Conservation (phyloP, 495 filamentous ascomycete genomes). For the Physcia stellaris region DNA sequence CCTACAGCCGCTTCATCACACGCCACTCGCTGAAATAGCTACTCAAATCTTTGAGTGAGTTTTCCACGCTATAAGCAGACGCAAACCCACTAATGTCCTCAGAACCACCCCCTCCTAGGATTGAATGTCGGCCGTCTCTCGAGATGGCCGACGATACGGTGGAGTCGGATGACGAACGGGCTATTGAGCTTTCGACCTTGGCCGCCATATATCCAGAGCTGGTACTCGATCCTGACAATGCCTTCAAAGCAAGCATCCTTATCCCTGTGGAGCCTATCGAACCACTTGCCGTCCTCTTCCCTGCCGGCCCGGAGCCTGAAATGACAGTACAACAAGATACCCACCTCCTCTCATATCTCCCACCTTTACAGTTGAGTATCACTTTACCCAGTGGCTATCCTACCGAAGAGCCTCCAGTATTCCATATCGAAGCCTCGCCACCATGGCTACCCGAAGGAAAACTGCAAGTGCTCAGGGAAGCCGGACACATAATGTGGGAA, state of each 20-base stretch:
- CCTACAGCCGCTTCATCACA: no score
- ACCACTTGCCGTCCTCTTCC: conserved; percentile 59
- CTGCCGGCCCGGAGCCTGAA: conserved; percentile 28
- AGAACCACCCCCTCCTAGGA: no score
- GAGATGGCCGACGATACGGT: conserved; percentile 21
- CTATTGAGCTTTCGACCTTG: conserved; percentile 70
- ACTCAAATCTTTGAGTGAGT: no score
- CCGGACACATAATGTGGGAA: conserved; percentile 61
- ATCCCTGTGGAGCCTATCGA: conserved; percentile 56
- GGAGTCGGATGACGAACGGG: conserved; percentile 51
- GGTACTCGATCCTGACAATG: conserved; percentile 37
- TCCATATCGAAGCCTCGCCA: conserved; percentile 50
- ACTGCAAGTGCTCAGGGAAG: conserved; percentile 42
- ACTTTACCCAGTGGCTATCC: conserved; percentile 68
- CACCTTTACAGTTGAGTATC: conserved; percentile 56
- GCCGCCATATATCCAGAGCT: conserved; percentile 85
- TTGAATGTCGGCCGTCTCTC: no score
- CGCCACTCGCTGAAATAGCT: no score
- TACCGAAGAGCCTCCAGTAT: conserved; percentile 43
- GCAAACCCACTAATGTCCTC: no score
- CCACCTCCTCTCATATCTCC: conserved; percentile 51
- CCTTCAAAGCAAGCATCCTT: conserved; percentile 54
- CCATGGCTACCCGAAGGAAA: conserved; percentile 54
- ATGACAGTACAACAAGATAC: conserved; percentile 16
- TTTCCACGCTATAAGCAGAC: no score